Evolutionary conservation across 441 rosid genomes (phyloP).

Genomic region (Populus hybrid): DNA sequence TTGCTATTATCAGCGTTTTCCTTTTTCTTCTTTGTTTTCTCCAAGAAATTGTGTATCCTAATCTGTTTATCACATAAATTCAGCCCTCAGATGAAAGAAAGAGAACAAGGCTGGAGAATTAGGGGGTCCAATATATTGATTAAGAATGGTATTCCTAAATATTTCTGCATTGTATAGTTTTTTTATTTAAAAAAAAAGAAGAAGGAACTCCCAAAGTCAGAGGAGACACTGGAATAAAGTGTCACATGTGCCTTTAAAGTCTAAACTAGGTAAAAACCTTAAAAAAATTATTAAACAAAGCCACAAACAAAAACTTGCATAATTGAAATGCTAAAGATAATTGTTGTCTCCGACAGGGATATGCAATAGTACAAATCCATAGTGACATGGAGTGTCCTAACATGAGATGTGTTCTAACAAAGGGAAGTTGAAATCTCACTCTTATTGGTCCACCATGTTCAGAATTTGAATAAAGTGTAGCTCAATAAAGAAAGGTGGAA

Average conservation of each 20-base stretch:
- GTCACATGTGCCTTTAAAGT: not conserved
- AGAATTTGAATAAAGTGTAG: not conserved
- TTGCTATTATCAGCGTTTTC: constrained; percentile 33
- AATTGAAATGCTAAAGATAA: not conserved
- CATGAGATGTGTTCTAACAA: not conserved
- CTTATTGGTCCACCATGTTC: not conserved
- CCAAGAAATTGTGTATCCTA: constrained; percentile 68
- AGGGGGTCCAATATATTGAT: not conserved
- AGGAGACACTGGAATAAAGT: not conserved
- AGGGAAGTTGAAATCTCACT: not conserved
- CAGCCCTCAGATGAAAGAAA: constrained; percentile 6
- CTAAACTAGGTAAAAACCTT: not conserved
- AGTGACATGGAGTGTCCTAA: not conserved
- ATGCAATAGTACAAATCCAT: not conserved
- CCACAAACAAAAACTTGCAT: not conserved
- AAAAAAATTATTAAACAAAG: not conserved
- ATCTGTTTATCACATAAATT: constrained; percentile 42
- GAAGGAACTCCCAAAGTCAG: not conserved
- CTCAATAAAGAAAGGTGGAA: not conserved
- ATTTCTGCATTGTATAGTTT: not conserved
- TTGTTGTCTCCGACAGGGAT: constrained; percentile 1
- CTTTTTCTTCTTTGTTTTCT: constrained; percentile 65
- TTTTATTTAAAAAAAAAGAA: not conserved
- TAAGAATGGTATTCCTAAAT: constrained; percentile 6
- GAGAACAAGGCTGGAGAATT: not conserved